Base-by-base conservation (phyloP, 2,329 filamentous ascomycete species). In the Ophiostoma pallidulum region DNA sequence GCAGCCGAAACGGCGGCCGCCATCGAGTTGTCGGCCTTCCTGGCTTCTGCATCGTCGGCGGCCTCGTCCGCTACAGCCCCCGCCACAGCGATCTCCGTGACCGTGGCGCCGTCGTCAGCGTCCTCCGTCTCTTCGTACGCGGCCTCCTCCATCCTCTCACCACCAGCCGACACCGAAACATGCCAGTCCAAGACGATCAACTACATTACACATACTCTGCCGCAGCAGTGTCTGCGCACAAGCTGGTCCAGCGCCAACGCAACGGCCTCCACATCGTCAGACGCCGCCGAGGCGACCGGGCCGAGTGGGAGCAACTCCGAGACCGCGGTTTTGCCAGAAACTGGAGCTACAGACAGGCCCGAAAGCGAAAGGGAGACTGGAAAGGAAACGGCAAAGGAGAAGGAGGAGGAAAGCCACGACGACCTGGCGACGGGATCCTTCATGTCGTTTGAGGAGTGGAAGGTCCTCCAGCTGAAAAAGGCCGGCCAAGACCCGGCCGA, bases 361-460 rank as follows among this genome's bases (percentile, higher is more conserved):
- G 50, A 53, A 53, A 18, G 56, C 61, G 19, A 48, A 60, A 14
- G 60, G 67, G 12, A 57, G 20, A 14, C 24, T 26, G 22, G 22
- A 2, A 37, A 24, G 5, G 39, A 24, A 5, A 24, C 13, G 16
- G 20, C 16, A 6, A 36, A 22, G 13, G 18, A 32, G 3, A 51
- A 50, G 5, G 52, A 28, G 10, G 54, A 53, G 9, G 53, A 55
- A 31, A 31, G 45, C 14, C 48, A 56, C 14, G 53, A 50, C 18
- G 85, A 86, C 56, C 77, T 82, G 39, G 66, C 66, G 40, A 66
- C 67, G 2, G 64, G 64, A 41, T 83, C 89, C 7, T 97, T 97
- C 63, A 80, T 97, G 58, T 96, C 92, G 0, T 98, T 98, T 58
- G 92, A 97, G 62, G 91, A 97, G 59, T 98, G 92, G 92, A 97